Evolutionary conservation across 495 filamentous ascomycete species (phyloP), one percentile per base, ranked within the genome.

Genomic region (Neurospora sp.): DNA sequence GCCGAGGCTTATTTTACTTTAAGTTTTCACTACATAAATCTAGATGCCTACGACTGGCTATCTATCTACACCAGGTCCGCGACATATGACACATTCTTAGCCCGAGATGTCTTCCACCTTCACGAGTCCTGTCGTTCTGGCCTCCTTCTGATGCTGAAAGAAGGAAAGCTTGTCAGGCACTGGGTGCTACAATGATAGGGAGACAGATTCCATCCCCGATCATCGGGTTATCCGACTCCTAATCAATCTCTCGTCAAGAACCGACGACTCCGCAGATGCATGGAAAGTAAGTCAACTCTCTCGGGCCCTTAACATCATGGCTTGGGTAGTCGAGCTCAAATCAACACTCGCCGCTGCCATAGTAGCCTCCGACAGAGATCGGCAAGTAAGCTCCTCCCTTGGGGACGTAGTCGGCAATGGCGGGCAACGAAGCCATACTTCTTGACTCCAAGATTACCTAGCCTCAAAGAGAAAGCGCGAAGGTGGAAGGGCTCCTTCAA

Each of bases 301-400:
- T 87, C 71, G 89, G 88, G 0, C 94, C 96, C 69, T 97, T 84
- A 5, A 98, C 94, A 78, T 96, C 92, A 82, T 98, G 86, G 37
- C 87, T 86, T 74, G 88, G 87, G 78, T 95, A 88, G 4, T 93
- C 93, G 3, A 94, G 90, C 82, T 98, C 94, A 73, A 98, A 98
- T 77, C 98, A 96, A 77, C 94, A 97, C 71, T 85, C 84, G 70
- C 86, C 83, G 73, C 85, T 89, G 4, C 92, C 95, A 77, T 97
- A 98, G 82, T 98, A 98, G 8, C 92, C 96, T 11, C 96, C 96
- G 43, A 96, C 96, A 78, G 96, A 98, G 73, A 98, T 89, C 4
- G 96, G 96, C 24, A 98, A 86, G 79, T 94, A 98, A 2, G 84
- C 82, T 5, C 96, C 96, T 10, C 96, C 96, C 19, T 88, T 83